A percentile compares a stretch with the other conserved stretches of the same genome.
Evolutionary conservation across 1,139 yeast species (phyloP).

Genomic region (Groenewaldozyma auringiensis): DNA sequence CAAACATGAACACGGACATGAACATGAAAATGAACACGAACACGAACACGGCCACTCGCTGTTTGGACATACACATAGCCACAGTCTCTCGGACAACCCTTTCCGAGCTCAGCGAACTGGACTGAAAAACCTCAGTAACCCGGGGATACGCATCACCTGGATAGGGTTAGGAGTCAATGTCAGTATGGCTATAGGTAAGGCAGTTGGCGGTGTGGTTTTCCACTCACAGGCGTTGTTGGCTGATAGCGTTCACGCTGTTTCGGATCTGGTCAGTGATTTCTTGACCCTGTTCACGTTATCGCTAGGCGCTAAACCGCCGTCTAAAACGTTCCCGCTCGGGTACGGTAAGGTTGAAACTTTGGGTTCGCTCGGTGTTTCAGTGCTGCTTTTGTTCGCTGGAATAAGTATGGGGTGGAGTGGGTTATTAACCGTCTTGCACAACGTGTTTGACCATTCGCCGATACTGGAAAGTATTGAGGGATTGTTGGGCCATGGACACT

Average conservation of each 20-base stretch:
- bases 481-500: slow-evolving; percentile 30
- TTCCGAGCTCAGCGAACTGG: slow-evolving; percentile 27
- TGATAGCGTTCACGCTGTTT: slow-evolving; percentile 86
- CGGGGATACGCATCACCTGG: slow-evolving; percentile 92
- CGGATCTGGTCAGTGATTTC: slow-evolving; percentile 84
- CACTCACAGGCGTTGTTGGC: slow-evolving; percentile 93
- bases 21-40: slow-evolving; percentile 6
- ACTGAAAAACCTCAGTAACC: slow-evolving; percentile 40
- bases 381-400: slow-evolving; percentile 79
- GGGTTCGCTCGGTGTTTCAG: slow-evolving; percentile 83
- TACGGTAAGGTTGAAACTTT: slow-evolving; percentile 89
- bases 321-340: slow-evolving; percentile 68
- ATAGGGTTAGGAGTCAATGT: slow-evolving; percentile 78
- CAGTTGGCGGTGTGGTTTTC: slow-evolving; percentile 81
- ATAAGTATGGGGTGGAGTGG: slow-evolving; percentile 88
- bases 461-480: slow-evolving; percentile 13
- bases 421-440: slow-evolving; percentile 56
- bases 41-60: slow-evolving; percentile 18
- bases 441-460: slow-evolving; percentile 18
- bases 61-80: slow-evolving; percentile 26
- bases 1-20: slow-evolving; percentile 8
- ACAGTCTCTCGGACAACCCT: slow-evolving; percentile 24
- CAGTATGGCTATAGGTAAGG: slow-evolving; percentile 79
- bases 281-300: slow-evolving; percentile 85
- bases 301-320: slow-evolving; percentile 61